phyloP scores from a whole-genome alignment of 2,329 filamentous ascomycete genomes.

The Rhytidhysteron rufulum region DNA sequence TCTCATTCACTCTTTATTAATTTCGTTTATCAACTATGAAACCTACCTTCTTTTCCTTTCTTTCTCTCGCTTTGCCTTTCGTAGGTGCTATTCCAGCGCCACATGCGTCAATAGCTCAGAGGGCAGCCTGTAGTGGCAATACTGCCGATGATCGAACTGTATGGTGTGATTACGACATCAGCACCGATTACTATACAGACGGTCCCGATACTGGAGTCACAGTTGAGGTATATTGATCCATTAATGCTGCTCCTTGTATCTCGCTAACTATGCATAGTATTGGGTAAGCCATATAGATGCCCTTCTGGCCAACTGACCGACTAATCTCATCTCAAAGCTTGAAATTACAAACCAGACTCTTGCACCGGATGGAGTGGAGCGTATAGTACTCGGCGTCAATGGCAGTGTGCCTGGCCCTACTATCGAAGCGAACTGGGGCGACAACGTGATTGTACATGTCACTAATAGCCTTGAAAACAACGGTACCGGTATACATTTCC shows the following conservation, averaged over 20 bases:
- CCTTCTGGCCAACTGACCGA: no score
- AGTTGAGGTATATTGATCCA: conserved; percentile 1
- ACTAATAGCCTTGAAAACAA: conserved; percentile 60
- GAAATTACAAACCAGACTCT: conserved; percentile 34
- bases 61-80: not conserved
- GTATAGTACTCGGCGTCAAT: conserved; percentile 74
- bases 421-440: conserved; percentile 61
- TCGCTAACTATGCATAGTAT: not conserved
- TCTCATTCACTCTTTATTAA: no score
- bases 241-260: not conserved
- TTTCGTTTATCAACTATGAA: not conserved
- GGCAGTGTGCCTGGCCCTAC: conserved; percentile 68
- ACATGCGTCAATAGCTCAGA: conserved; percentile 3
- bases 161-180: conserved; percentile 31
- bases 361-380: conserved; percentile 66
- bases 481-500: conserved; percentile 63
- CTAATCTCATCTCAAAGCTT: no score
- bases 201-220: conserved; percentile 33
- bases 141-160: conserved; percentile 19
- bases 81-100: conserved; percentile 12
- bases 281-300: no score
- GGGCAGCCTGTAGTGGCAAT: conserved; percentile 19
- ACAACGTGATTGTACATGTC: conserved; percentile 54
- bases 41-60: no score
- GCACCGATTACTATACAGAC: conserved; percentile 33